Evolutionary conservation across 441 rosid species (phyloP), one percentile per base, ranked within the genome.

Genomic region (Francoa sonchifolia): DNA sequence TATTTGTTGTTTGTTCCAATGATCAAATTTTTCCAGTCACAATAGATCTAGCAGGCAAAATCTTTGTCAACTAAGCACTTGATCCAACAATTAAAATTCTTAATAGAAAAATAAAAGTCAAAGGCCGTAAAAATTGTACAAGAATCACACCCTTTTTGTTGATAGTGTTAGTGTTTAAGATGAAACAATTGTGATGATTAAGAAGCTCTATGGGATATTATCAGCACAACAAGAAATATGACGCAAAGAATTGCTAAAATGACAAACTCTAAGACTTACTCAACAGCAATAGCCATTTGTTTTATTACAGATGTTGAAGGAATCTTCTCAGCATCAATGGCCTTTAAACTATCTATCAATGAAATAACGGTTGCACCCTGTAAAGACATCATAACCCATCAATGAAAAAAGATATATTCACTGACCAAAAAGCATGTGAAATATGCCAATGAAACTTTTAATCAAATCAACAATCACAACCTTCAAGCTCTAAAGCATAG

Each of bases 241-340:
- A 30, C n/a, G 19, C 17, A 31, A 44, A 30, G 47, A 42, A 20
- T 18, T 9, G 26, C 23, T 32, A 38, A n/a, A 3, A 18, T 10
- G 35, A 10, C n/a, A 34, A 42, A 7, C 34, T 27, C 12, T 18
- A 44, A 57, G 55, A 74, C 94, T 76, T 74, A 90, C 98, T 82
- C 89, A 27, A 74, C 46, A 39, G 93, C 89, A 57, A 57, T 42
- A 58, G 90, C 93, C 63, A 90, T 63, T 65, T 72, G 99, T 74
- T 78, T 80, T 66, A 85, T 26, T 60, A 73, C 71, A 39, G 78
- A 74, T 43, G 79, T 47, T 28, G 76, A 40, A 67, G 95, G 95
- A 57, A 90, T 78, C 58, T 61, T 63, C 59, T 72, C 77, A 21
- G 58, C 61, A 51, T 74, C 65, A 37, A 61, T 63, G 32, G 77